Evolutionary conservation across 345 rosid species (phyloP).

Genomic region (Camelina sativa): DNA sequence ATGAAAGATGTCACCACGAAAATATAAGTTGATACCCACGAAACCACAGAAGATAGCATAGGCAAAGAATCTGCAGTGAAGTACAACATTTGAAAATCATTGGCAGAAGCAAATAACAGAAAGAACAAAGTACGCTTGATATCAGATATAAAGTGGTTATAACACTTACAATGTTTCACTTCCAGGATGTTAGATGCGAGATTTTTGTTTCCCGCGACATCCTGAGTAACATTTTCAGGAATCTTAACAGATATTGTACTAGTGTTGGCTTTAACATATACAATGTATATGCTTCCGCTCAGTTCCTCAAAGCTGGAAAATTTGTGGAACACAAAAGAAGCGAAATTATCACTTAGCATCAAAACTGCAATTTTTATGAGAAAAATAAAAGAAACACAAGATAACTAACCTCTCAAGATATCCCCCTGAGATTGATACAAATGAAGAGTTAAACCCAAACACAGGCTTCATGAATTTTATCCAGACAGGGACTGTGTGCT

Average conservation of each 20-base stretch:
- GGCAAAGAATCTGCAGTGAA: conserved; percentile 70
- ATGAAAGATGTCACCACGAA: conserved; percentile 61
- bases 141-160: neutral
- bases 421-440: conserved; percentile 76
- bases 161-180: conserved; percentile 78
- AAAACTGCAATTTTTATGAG: neutral
- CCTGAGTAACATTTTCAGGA: conserved; percentile 81
- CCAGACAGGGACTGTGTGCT: conserved; percentile 57
- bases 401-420: conserved; percentile 70
- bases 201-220: conserved; percentile 89
- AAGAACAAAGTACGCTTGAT: neutral
- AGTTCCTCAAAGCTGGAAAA: conserved; percentile 71
- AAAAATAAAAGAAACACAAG: neutral
- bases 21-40: conserved; percentile 55
- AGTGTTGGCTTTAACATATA: conserved; percentile 64
- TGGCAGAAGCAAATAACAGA: conserved; percentile 11
- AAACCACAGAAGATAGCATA: conserved; percentile 52
- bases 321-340: conserved; percentile 29
- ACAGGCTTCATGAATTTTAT: conserved; percentile 84
- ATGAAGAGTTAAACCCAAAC: conserved; percentile 81
- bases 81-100: conserved; percentile 23
- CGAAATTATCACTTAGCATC: neutral
- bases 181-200: conserved; percentile 70
- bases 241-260: conserved; percentile 55
- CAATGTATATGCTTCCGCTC: conserved; percentile 60